These are phyloP conservation scores for Magnolia changhungtana DNA, from an alignment of 164 flowering plant species.

Conservation along the genomic window DNA sequence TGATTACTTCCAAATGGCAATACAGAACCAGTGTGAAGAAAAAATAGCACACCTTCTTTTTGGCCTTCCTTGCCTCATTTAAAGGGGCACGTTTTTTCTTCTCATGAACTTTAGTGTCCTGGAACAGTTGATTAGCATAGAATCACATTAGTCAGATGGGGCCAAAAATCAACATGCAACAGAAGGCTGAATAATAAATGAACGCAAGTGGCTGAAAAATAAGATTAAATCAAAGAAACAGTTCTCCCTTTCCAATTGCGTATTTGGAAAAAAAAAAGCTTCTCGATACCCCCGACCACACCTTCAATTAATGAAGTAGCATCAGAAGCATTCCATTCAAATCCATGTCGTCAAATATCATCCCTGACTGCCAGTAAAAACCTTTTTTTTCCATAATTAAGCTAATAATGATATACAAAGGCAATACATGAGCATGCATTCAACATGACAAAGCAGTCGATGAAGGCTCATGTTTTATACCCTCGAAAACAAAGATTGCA, in stretches of 20 bases:
- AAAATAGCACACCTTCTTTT: slow-evolving; percentile 40
- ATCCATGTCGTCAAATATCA: background rate
- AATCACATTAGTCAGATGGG: slow-evolving; percentile 6
- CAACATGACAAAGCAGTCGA: background rate
- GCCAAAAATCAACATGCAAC: slow-evolving; percentile 3
- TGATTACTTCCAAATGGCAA: background rate
- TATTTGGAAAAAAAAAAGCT: background rate
- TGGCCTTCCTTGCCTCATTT: slow-evolving; percentile 38
- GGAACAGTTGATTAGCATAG: slow-evolving; percentile 13
- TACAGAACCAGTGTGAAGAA: background rate
- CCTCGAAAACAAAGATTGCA: background rate
- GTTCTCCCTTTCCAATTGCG: background rate
- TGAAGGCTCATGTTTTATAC: background rate
- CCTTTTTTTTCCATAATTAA: background rate
- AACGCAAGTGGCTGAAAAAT: background rate
- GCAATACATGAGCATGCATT: background rate
- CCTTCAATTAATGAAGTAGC: background rate
- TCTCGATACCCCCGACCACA: background rate
- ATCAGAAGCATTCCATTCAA: background rate
- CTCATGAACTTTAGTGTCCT: slow-evolving; percentile 28
- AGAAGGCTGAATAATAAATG: background rate
- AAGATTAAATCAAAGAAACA: background rate
- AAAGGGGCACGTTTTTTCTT: slow-evolving; percentile 43
- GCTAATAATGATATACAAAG: background rate
- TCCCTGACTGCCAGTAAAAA: background rate